Evolutionary conservation across 805 yeast species (phyloP).

Genomic region (Wickerhamiella qilinensis): DNA sequence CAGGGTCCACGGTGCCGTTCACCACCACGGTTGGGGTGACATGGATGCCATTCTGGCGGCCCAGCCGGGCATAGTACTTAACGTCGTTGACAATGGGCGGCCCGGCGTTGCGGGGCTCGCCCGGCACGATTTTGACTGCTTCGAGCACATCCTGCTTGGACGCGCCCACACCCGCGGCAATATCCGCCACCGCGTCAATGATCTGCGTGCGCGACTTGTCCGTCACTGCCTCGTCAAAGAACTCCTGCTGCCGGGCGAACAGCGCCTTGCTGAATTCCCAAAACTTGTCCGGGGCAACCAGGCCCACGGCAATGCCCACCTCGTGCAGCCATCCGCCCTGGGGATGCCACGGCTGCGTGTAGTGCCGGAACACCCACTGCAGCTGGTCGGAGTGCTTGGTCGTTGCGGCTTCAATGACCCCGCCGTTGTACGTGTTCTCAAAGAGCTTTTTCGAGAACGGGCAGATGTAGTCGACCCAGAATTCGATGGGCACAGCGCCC

Average conservation of each 20-base stretch:
- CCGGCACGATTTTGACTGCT: conserved; percentile 21
- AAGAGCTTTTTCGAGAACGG: conserved; percentile 56
- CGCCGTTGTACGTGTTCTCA: conserved; percentile 31
- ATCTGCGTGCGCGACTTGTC: conserved; percentile 40
- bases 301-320: conserved; percentile 53
- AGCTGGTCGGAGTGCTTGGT: conserved; percentile 32
- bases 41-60: conserved; percentile 65
- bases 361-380: conserved; percentile 50
- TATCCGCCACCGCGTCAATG: conserved; percentile 34
- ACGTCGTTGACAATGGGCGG: conserved; percentile 43
- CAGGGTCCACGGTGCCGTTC: conserved; percentile 44
- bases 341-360: conserved; percentile 87
- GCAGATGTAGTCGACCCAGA: conserved; percentile 31
- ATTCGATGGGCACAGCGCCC: conserved; percentile 13
- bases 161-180: conserved; percentile 30
- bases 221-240: conserved; percentile 45
- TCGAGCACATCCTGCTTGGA: conserved; percentile 23
- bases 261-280: conserved; percentile 41
- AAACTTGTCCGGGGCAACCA: conserved; percentile 33
- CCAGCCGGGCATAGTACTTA: conserved; percentile 57
- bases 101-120: conserved; percentile 36
- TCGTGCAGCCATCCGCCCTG: conserved; percentile 54
- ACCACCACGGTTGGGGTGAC: conserved; percentile 69
- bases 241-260: conserved; percentile 37
- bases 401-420: conserved; percentile 37